A percentile compares a stretch with the other conserved stretches of the same genome.
These are phyloP conservation scores for Ophiocordyceps sinensis DNA, from an alignment of 2,329 filamentous ascomycete genomes.

Conservation along the genomic window DNA sequence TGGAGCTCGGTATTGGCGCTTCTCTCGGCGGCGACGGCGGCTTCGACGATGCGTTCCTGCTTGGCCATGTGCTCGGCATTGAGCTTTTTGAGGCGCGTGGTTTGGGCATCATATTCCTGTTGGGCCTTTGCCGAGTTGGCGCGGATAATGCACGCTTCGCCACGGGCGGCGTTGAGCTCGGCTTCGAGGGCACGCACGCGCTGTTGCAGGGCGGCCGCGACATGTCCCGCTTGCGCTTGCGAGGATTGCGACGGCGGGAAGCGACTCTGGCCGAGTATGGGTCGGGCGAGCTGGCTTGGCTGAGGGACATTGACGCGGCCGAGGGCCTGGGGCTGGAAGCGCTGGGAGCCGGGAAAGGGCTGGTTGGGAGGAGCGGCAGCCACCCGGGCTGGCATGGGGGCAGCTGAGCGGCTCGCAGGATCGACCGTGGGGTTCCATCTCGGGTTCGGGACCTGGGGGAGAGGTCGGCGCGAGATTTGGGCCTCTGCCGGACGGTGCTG, in stretches of 20 bases:
- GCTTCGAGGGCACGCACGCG: conserved; percentile 37
- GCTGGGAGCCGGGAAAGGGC: conserved; percentile 1
- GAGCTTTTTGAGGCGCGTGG: conserved; percentile 46
- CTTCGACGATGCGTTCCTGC: conserved; percentile 49
- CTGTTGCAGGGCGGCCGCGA: conserved; percentile 33
- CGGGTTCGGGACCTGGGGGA: conserved; percentile 19
- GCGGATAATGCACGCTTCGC: conserved; percentile 63
- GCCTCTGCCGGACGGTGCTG: conserved; percentile 6
- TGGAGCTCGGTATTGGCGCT: conserved; percentile 53
- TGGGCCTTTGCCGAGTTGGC: conserved; percentile 49
- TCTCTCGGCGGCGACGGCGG: conserved; percentile 48
- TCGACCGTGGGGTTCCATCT: conserved; percentile 23
- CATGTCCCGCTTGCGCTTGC: conserved; percentile 16
- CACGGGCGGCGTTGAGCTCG: conserved; percentile 47
- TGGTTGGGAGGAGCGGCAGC: conserved; percentile 7
- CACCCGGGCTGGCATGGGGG: conserved; percentile 6
- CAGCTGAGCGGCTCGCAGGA: conserved; percentile 8
- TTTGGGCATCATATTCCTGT: conserved; percentile 47
- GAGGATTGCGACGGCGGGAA: conserved; percentile 10
- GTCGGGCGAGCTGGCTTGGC: conserved; percentile 27
- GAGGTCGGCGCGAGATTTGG: conserved; percentile 11
- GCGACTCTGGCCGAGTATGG: conserved; percentile 13
- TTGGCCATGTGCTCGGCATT: conserved; percentile 50
- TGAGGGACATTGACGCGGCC: conserved; percentile 14
- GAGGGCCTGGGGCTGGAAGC: conserved; percentile 4